Conservation (phyloP, 148 eudicot genomes). For the Persicaria tinctoria region DNA sequence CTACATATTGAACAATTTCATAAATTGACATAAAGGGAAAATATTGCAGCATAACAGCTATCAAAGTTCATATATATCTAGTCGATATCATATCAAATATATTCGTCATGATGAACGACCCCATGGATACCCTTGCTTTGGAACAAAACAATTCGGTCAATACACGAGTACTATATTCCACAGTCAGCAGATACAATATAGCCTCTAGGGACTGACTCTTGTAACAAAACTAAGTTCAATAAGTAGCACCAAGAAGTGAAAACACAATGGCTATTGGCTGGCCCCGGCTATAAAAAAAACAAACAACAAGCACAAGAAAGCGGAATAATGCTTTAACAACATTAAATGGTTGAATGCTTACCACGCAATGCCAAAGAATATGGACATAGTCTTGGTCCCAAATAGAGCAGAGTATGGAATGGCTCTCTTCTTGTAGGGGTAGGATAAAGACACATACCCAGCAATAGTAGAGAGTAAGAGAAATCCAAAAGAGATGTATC, state of each 20-base stretch:
- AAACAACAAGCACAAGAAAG: background rate
- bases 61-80: no score
- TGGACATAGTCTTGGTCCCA: conserved; percentile 52
- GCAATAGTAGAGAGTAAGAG: conserved; percentile 37
- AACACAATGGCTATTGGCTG: no score
- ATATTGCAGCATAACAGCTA: no score
- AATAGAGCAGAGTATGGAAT: conserved; percentile 65
- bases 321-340: background rate
- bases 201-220: background rate
- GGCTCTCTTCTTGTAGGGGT: conserved; percentile 70
- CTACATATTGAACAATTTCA: no score
- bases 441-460: conserved; percentile 56
- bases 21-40: no score
- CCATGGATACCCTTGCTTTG: no score
- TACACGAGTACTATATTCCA: no score
- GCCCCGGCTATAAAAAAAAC: background rate
- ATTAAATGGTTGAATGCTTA: conserved; percentile 26
- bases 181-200: background rate
- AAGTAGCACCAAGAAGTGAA: background rate
- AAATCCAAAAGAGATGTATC: conserved; percentile 51
- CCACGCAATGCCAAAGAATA: conserved; percentile 80
- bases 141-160: no score
- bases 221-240: background rate
- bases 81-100: no score
- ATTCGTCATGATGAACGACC: no score